Evolutionary conservation across 257 asterid species (phyloP).

Genomic region (Scutellaria baicalensis): DNA sequence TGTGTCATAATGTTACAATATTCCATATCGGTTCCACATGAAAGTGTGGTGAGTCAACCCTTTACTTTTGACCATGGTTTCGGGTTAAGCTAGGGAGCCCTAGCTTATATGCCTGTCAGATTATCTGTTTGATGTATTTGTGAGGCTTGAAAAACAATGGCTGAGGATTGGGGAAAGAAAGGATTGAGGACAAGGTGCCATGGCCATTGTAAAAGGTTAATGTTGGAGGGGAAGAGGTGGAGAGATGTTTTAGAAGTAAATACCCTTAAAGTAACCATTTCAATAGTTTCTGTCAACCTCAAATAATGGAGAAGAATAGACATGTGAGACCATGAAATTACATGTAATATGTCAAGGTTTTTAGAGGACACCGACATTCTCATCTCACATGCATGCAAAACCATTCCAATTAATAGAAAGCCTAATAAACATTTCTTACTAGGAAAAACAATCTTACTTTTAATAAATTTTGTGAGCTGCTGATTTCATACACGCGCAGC

Average conservation of each 20-base stretch:
- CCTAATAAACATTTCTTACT: not conserved
- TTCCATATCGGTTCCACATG: too few relatives aligned
- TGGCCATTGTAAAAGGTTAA: not conserved
- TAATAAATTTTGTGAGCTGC: not conserved
- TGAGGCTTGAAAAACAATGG: not conserved
- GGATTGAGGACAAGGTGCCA: not conserved
- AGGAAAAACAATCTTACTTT: not conserved
- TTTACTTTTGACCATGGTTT: too few relatives aligned
- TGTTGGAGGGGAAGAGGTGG: not conserved
- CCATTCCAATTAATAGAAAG: not conserved
- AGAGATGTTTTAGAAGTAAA: not conserved
- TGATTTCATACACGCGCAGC: too few relatives aligned
- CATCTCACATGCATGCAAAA: not conserved
- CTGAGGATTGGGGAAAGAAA: not conserved
- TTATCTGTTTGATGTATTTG: not conserved
- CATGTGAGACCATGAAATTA: not conserved
- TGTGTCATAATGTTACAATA: not conserved
- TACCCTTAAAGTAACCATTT: not conserved
- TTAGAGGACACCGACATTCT: not conserved
- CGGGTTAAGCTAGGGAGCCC: too few relatives aligned
- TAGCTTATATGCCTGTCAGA: not conserved
- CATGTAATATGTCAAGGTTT: not conserved
- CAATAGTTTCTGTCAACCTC: not conserved
- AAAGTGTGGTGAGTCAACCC: too few relatives aligned
- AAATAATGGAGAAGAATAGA: not conserved